Percentiles rank a stretch among this genome's conserved stretches.
Conservation (phyloP, 2,329 filamentous ascomycete species). For the Tothia fuscella region DNA sequence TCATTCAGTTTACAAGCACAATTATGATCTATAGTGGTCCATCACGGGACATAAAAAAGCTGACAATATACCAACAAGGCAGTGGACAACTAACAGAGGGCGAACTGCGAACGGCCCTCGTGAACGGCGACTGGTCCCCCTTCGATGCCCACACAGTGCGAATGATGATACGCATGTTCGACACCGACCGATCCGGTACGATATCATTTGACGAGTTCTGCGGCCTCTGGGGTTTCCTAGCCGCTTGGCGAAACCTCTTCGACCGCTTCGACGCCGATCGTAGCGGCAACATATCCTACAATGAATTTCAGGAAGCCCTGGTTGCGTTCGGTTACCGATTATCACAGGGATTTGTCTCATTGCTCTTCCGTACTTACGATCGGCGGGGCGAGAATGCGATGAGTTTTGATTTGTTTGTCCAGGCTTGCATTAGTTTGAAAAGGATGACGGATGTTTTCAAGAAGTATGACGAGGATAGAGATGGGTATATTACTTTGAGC, state of each 20-base stretch:
- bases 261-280: slow-evolving; percentile 87
- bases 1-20: neutral
- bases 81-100: slow-evolving; percentile 74
- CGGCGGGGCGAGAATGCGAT: slow-evolving; percentile 34
- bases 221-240: slow-evolving; percentile 89
- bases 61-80: slow-evolving; percentile 31
- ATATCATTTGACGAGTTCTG: slow-evolving; percentile 96
- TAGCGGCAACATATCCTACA: slow-evolving; percentile 72
- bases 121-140: slow-evolving; percentile 90
- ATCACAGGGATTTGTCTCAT: slow-evolving; percentile 67
- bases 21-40: neutral
- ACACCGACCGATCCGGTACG: slow-evolving; percentile 75
- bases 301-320: slow-evolving; percentile 82
- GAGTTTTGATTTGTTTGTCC: slow-evolving; percentile 86
- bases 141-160: slow-evolving; percentile 90
- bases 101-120: slow-evolving; percentile 79
- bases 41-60: too few relatives aligned
- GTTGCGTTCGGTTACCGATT: slow-evolving; percentile 87
- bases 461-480: slow-evolving; percentile 92
- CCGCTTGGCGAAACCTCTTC: slow-evolving; percentile 87
- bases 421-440: slow-evolving; percentile 93
- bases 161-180: slow-evolving; percentile 99
- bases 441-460: slow-evolving; percentile 99
- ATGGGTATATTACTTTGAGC: slow-evolving; percentile 60
- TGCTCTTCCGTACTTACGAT: slow-evolving; percentile 84